Conservation (phyloP, 495 filamentous ascomycete species). For the Trypethelium eluteriae region DNA sequence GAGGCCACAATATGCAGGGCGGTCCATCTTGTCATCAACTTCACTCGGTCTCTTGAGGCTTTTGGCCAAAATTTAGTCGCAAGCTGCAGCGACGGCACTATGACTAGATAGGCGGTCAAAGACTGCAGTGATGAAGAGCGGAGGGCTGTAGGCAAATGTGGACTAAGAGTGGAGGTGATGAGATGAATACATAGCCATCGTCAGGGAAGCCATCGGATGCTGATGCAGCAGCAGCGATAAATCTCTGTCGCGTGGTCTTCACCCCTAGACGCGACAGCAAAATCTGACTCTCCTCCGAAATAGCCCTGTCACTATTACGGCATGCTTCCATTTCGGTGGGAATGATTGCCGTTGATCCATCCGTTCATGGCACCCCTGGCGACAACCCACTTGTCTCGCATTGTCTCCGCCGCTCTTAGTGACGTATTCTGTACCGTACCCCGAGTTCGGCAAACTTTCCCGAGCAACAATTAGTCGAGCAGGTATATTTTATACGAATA, state of each 20-base stretch:
- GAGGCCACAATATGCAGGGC: constrained; percentile 1
- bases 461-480: neutral
- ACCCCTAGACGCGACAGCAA: no score
- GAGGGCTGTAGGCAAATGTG: no score
- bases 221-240: neutral
- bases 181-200: no score
- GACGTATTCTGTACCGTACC: neutral
- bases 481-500: neutral
- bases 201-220: neutral
- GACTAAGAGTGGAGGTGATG: no score
- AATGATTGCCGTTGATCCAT: neutral
- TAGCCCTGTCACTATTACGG: neutral
- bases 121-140: no score
- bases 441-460: no score
- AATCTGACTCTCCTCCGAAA: neutral
- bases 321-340: neutral
- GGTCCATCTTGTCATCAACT: neutral
- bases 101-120: no score
- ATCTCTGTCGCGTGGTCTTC: neutral
- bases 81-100: neutral
- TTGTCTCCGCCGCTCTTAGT: neutral
- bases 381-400: neutral
- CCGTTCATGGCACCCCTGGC: neutral
- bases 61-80: neutral
- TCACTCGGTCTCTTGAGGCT: neutral